Percentiles rank a stretch among this genome's conserved stretches.
Evolutionary conservation across 1,139 yeast genomes (phyloP).

Genomic region (Fermentozyma sake): DNA sequence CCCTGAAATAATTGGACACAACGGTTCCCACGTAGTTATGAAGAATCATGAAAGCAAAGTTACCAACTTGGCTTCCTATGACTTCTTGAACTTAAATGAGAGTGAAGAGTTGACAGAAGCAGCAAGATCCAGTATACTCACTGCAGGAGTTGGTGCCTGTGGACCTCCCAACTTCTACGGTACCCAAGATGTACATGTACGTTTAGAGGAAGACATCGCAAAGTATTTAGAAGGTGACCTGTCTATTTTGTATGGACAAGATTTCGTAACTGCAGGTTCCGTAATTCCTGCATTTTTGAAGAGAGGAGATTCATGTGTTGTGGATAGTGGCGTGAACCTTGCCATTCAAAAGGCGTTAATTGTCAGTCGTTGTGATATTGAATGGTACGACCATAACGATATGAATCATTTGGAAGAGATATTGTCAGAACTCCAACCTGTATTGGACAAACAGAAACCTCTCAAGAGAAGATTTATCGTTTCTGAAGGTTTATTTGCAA

Average conservation of each 20-base stretch:
- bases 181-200: constrained; percentile 85
- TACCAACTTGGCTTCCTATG: constrained; percentile 60
- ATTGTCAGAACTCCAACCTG: constrained; percentile 59
- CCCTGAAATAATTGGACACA: constrained; percentile 60
- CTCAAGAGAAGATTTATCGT: constrained; percentile 83
- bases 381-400: constrained; percentile 85
- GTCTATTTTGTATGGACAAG: constrained; percentile 89
- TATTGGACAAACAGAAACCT: constrained; percentile 62
- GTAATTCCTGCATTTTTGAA: constrained; percentile 94
- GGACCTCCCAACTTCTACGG: constrained; percentile 99
- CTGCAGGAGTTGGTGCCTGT: constrained; percentile 95
- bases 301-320: constrained; percentile 90
- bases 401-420: constrained; percentile 73
- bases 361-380: constrained; percentile 80
- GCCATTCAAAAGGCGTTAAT: constrained; percentile 85
- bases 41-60: constrained; percentile 30
- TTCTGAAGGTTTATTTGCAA: constrained; percentile 84
- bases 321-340: constrained; percentile 74
- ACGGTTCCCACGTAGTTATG: constrained; percentile 44
- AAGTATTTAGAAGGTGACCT: constrained; percentile 70
- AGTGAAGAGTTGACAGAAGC: constrained; percentile 45
- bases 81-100: constrained; percentile 56
- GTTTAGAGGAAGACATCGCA: constrained; percentile 74
- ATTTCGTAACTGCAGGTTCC: constrained; percentile 86
- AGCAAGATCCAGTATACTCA: constrained; percentile 56